Percentiles rank a stretch among this genome's conserved stretches.
Conservation (phyloP, 345 rosid genomes). For the Acer campestre region DNA sequence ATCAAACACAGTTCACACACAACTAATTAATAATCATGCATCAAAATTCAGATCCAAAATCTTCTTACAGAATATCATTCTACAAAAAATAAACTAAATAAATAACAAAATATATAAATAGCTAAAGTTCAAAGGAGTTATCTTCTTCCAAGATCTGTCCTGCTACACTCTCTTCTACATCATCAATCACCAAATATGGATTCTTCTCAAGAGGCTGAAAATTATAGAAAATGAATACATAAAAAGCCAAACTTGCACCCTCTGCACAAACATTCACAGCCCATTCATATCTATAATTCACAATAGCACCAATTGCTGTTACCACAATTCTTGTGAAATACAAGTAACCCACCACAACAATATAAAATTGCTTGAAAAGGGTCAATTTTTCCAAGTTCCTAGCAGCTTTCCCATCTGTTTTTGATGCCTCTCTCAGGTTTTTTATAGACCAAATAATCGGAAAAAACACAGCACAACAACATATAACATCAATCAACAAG, state of each 20-base stretch:
- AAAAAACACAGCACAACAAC: constrained; percentile 55
- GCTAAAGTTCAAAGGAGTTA: constrained; percentile 39
- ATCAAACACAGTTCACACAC: too few species aligned
- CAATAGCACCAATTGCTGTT: constrained; percentile 33
- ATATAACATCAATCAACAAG: constrained; percentile 45
- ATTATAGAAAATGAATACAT: constrained; percentile 43
- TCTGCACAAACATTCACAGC: constrained; percentile 31
- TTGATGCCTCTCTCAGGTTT: constrained; percentile 47
- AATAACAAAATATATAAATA: too few species aligned
- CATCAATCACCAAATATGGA: constrained; percentile 49
- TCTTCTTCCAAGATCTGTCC: constrained; percentile 44
- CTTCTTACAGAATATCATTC: too few species aligned
- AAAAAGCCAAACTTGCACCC: constrained; percentile 50
- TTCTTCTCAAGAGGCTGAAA: constrained; percentile 55
- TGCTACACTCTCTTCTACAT: constrained; percentile 38
- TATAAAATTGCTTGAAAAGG: constrained; percentile 55
- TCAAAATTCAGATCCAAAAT: too few species aligned
- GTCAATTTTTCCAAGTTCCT: constrained; percentile 50
- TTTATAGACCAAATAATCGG: constrained; percentile 64
- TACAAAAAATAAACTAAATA: too few species aligned
- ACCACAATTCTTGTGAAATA: constrained; percentile 55
- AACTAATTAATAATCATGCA: too few species aligned
- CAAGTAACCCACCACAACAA: constrained; percentile 43
- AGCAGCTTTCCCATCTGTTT: constrained; percentile 49
- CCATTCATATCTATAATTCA: constrained; percentile 47